Evolutionary conservation across 306 rosid species (phyloP).

Genomic region (Begonia masoniana): DNA sequence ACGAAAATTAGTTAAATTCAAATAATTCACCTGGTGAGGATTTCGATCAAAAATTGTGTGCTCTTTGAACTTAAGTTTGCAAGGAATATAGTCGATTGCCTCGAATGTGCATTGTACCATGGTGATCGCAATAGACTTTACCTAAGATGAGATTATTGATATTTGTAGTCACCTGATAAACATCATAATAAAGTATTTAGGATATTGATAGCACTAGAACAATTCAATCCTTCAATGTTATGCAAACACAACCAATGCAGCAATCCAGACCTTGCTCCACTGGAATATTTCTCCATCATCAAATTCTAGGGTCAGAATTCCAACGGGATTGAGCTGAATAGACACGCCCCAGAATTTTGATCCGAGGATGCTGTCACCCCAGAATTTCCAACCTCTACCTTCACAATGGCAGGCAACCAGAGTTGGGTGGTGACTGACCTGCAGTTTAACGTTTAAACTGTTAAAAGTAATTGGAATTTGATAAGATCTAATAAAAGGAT

Average conservation of each 20-base stretch:
- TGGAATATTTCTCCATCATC: constrained; percentile 95
- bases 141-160: constrained; percentile 94
- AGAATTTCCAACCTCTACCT: constrained; percentile 97
- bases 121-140: constrained; percentile 88
- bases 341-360: constrained; percentile 96
- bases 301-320: constrained; percentile 71
- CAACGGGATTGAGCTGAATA: constrained; percentile 93
- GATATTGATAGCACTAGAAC: too few relatives aligned
- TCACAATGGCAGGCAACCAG: constrained; percentile 96
- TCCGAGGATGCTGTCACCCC: constrained; percentile 91
- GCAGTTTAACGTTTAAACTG: constrained; percentile 11
- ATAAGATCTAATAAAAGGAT: too few relatives aligned
- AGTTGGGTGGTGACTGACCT: constrained; percentile 99
- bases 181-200: too few relatives aligned
- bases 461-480: too few relatives aligned
- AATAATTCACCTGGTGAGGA: constrained; percentile 75
- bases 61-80: constrained; percentile 85
- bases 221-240: too few relatives aligned
- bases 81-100: constrained; percentile 82
- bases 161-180: constrained; percentile 69
- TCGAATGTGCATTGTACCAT: constrained; percentile 76
- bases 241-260: not conserved
- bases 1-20: too few relatives aligned
- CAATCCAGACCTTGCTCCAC: constrained; percentile 79
- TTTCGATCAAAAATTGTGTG: constrained; percentile 89